Evolutionary conservation across 1,139 yeast genomes (phyloP).

Genomic region (Suhomyces bolitotheri): DNA sequence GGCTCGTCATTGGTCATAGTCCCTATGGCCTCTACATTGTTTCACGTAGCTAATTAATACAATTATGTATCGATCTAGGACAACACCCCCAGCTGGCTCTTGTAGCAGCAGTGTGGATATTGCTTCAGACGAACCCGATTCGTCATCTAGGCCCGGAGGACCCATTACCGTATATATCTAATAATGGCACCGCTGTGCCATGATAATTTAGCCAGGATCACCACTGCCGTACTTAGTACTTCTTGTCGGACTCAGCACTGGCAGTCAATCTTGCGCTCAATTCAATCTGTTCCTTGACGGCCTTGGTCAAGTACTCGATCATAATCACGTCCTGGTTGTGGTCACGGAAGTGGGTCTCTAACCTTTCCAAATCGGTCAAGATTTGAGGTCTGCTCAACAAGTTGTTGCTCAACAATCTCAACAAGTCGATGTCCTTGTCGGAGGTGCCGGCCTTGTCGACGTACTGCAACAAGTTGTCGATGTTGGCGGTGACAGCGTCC

Average conservation of each 20-base stretch:
- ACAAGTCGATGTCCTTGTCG: slow-evolving; percentile 55
- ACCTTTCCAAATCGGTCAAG: slow-evolving; percentile 56
- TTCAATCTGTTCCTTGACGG: slow-evolving; percentile 83
- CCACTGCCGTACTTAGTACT: too few species aligned
- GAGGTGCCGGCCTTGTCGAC: slow-evolving; percentile 45
- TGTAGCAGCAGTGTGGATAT: too few species aligned
- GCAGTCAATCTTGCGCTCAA: slow-evolving; percentile 75
- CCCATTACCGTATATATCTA: too few species aligned
- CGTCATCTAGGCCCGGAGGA: too few species aligned
- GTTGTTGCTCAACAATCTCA: slow-evolving; percentile 64
- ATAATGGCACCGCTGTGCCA: too few species aligned
- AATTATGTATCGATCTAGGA: too few species aligned
- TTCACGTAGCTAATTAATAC: too few species aligned
- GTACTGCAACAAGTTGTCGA: slow-evolving; percentile 56
- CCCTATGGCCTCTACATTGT: too few species aligned
- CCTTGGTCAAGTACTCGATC: slow-evolving; percentile 81
- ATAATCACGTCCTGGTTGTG: slow-evolving; percentile 82
- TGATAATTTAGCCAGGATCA: too few species aligned
- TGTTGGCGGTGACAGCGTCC: slow-evolving; percentile 48
- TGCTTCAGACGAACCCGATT: too few species aligned
- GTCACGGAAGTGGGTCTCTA: slow-evolving; percentile 64
- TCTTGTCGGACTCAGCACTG: slow-evolving; percentile 22
- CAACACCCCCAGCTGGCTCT: too few species aligned
- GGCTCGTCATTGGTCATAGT: too few species aligned
- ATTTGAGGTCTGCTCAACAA: slow-evolving; percentile 60